Base-by-base conservation (phyloP, 495 filamentous ascomycete genomes). In the Aspergillus coremiiformis region DNA sequence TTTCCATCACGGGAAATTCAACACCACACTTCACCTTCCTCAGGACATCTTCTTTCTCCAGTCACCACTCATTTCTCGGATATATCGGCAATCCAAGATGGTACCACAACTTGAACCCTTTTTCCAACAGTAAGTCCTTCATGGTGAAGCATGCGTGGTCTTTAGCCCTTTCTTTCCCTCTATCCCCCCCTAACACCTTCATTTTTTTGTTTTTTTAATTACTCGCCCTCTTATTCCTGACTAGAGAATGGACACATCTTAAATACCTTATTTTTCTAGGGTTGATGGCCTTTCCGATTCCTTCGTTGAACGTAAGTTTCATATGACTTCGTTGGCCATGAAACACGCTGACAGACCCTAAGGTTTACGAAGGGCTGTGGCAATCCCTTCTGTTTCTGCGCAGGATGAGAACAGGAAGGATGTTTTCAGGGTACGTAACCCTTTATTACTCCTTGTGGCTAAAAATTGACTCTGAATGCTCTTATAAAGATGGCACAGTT, bases 301-400 rank as follows among this genome's bases (percentile, higher is more conserved):
- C 58, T 98, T 97, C 77, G 95, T 97, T 64, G 84, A 95, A 55
- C 87, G 94, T 76, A 66, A 49, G 78, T 73, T 44, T 10, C 24
- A 17, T 8, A 17, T 27, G 27, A 10, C 32, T 17, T 5, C 20
- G 20, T 8, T n/a, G 14, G 26, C 29, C 35, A 27, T 22, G 15
- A 14, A 14, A 2, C 12, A 35, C 12, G 12, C 14, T 35, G 32
- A 35, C 32, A 35, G 2, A n/a, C 5, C 5, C 5, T 15, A 51
- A 84, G 80, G 80, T 58, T 82, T 98, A 46, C 78, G 87, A 57
- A 81, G 88, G 68, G 93, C 93, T 39, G 92, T 99, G 52, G 90
- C 90, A 35, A 99, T 99, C 54, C 93, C 94, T 5, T 97, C 93
- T 39, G 72, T 99, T 58, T 96, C 91, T 17, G 87, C 92, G 1